Evolutionary conservation across 2,329 filamentous ascomycete species (phyloP).

Genomic region (Coniochaeta sp.): DNA sequence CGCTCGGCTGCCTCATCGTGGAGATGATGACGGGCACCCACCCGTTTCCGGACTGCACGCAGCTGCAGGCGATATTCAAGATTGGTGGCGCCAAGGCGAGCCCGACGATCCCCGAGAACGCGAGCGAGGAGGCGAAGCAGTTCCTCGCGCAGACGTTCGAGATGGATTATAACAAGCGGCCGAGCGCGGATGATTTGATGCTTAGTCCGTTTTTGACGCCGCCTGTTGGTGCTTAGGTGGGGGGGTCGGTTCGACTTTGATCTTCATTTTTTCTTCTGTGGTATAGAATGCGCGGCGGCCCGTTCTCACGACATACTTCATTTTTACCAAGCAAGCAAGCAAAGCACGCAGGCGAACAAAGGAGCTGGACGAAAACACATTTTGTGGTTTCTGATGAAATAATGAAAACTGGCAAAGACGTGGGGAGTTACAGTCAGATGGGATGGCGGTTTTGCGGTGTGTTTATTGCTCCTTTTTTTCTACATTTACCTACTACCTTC

Average conservation of each 20-base stretch:
- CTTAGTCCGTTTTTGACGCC: constrained; percentile 74
- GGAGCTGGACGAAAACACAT: no score
- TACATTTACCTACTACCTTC: neutral
- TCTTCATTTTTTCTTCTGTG: neutral
- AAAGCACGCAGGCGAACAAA: neutral
- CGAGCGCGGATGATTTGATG: constrained; percentile 85
- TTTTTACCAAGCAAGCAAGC: neutral
- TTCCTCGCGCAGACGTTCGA: constrained; percentile 91
- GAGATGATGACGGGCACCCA: constrained; percentile 99
- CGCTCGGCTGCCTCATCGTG: constrained; percentile 88
- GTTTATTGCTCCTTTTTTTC: no score
- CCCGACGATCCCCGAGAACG: constrained; percentile 80
- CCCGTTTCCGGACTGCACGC: constrained; percentile 93
- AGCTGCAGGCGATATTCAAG: constrained; percentile 97
- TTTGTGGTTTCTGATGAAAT: no score
- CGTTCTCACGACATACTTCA: neutral
- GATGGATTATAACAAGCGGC: constrained; percentile 86
- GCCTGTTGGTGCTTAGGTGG: constrained; percentile 37
- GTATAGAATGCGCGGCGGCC: neutral
- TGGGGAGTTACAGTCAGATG: neutral
- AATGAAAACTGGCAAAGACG: neutral
- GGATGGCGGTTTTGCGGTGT: neutral
- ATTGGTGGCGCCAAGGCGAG: constrained; percentile 84
- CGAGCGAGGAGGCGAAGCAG: constrained; percentile 72
- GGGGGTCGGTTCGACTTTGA: neutral